These are phyloP conservation scores for Cercospora canescens DNA, from an alignment of 2,329 filamentous ascomycete genomes.

Conservation along the genomic window DNA sequence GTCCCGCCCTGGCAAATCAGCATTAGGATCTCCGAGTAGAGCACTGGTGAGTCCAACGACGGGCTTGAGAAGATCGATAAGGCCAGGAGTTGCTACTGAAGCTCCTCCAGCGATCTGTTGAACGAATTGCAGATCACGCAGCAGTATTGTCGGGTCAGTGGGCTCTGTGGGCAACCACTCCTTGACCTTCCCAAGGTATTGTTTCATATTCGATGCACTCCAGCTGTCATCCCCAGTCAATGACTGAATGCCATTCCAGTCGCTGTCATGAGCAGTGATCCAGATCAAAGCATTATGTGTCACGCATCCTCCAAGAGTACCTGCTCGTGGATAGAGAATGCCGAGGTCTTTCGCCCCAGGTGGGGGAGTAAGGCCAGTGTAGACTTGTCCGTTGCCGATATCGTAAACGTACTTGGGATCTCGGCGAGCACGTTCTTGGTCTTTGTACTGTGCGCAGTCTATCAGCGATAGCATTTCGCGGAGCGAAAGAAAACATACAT, in stretches of 20 bases:
- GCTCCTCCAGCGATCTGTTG: slow-evolving; percentile 26
- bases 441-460: slow-evolving; percentile 45
- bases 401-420: slow-evolving; percentile 62
- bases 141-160: slow-evolving; percentile 49
- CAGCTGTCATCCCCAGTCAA: slow-evolving; percentile 64
- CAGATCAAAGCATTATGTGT: slow-evolving; percentile 63
- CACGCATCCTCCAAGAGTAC: slow-evolving; percentile 52
- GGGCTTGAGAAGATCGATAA: slow-evolving; percentile 29
- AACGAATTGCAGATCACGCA: slow-evolving; percentile 29
- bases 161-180: slow-evolving; percentile 55
- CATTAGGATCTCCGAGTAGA: slow-evolving; percentile 42
- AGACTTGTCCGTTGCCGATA: slow-evolving; percentile 45
- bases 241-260: slow-evolving; percentile 59
- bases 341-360: slow-evolving; percentile 54
- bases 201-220: slow-evolving; percentile 58
- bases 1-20: slow-evolving; percentile 48
- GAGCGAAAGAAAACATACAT: slow-evolving; percentile 33
- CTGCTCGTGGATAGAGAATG: slow-evolving; percentile 61
- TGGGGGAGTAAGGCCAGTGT: slow-evolving; percentile 57
- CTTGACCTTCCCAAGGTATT: slow-evolving; percentile 58
- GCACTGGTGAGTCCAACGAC: slow-evolving; percentile 20
- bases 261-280: slow-evolving; percentile 58
- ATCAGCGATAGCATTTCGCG: not conserved
- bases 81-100: slow-evolving; percentile 39
- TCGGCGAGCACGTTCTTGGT: slow-evolving; percentile 54